Percentiles rank a stretch among this genome's conserved stretches.
Evolutionary conservation across 2,329 filamentous ascomycete species (phyloP).

Genomic region (Rhinocladiella mackenziei): DNA sequence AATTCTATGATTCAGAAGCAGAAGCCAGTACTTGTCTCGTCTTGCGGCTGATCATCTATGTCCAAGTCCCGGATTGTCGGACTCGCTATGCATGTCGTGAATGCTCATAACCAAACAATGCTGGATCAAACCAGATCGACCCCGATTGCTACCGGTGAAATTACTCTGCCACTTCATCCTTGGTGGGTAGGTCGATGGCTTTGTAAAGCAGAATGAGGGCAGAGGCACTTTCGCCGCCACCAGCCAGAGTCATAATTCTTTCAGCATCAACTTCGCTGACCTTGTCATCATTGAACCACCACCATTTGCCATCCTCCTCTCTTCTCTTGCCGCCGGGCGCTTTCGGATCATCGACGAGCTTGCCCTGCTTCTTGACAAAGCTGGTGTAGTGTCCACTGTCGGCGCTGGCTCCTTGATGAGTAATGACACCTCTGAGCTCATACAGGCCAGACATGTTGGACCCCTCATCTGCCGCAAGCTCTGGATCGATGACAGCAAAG

Average conservation of each 20-base stretch:
- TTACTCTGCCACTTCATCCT: slow-evolving; percentile 35
- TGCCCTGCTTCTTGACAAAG: slow-evolving; percentile 87
- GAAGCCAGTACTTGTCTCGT: no score
- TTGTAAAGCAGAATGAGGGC: slow-evolving; percentile 50
- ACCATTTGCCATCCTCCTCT: slow-evolving; percentile 92
- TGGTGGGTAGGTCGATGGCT: slow-evolving; percentile 47
- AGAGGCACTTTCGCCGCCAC: slow-evolving; percentile 63
- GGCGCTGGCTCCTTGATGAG: slow-evolving; percentile 92
- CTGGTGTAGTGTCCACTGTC: slow-evolving; percentile 98
- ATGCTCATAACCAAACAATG: no score
- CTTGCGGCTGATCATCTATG: slow-evolving; percentile 5
- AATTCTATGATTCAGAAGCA: no score
- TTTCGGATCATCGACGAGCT: slow-evolving; percentile 59
- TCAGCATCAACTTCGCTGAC: slow-evolving; percentile 87
- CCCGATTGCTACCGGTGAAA: background rate
- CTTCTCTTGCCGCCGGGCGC: slow-evolving; percentile 65
- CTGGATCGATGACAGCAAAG: slow-evolving; percentile 68
- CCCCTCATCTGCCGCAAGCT: slow-evolving; percentile 70
- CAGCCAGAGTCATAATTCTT: slow-evolving; percentile 84
- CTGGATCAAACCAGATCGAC: background rate
- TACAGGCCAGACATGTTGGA: slow-evolving; percentile 94
- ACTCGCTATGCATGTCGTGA: slow-evolving; percentile 4
- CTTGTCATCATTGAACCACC: slow-evolving; percentile 99
- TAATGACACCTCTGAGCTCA: slow-evolving; percentile 88
- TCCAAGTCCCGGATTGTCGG: slow-evolving; percentile 1